Evolutionary conservation across 129 eudicot species (phyloP).

Genomic region (Pittosporum tobira): DNA sequence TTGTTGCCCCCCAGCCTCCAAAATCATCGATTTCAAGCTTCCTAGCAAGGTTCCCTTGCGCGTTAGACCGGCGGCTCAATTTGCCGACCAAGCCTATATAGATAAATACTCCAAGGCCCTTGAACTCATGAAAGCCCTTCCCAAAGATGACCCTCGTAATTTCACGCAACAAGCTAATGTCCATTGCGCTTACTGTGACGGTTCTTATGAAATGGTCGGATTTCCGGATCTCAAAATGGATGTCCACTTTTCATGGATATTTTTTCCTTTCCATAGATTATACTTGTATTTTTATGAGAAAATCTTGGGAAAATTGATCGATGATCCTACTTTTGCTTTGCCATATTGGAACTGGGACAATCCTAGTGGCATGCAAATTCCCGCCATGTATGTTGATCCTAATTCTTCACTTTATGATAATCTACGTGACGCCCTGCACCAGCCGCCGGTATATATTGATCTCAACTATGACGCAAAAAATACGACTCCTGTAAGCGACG

Average conservation of each 20-base stretch:
- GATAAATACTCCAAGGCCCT: conserved; percentile 24
- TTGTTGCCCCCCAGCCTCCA: conserved; percentile 32
- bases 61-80: conserved; percentile 30
- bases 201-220: conserved; percentile 27
- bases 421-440: conserved; percentile 23
- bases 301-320: conserved; percentile 30
- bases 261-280: conserved; percentile 47
- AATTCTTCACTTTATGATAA: conserved; percentile 23
- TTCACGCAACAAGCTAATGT: conserved; percentile 34
- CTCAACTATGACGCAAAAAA: conserved; percentile 15
- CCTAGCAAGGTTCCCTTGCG: conserved; percentile 19
- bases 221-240: conserved; percentile 20
- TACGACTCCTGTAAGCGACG: neutral
- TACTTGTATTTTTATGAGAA: conserved; percentile 42
- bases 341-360: conserved; percentile 48
- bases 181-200: conserved; percentile 46
- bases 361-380: conserved; percentile 27
- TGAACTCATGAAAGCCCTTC: conserved; percentile 31
- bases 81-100: conserved; percentile 11
- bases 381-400: conserved; percentile 13
- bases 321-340: conserved; percentile 30
- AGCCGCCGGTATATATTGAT: conserved; percentile 18
- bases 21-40: conserved; percentile 24
- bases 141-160: conserved; percentile 34
- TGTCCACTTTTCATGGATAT: conserved; percentile 45